These are phyloP conservation scores for Trichoderma erinaceum DNA, from an alignment of 495 filamentous ascomycete genomes.

Conservation along the genomic window DNA sequence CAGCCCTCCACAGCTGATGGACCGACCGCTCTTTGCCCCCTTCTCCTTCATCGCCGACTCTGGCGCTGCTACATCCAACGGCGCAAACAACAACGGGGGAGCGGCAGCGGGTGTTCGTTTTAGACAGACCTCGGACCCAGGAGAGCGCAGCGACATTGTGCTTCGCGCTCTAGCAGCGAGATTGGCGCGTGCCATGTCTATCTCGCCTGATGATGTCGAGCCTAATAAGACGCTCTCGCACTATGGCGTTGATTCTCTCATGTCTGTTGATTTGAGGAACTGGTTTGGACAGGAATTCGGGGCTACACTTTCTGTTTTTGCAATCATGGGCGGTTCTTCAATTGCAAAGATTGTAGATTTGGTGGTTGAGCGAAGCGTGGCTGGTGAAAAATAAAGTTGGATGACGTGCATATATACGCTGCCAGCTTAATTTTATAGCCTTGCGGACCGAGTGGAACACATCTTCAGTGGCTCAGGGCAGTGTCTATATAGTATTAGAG, in stretches of 20 bases:
- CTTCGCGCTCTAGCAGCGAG: slow-evolving; percentile 27
- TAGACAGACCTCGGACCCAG: slow-evolving; percentile 21
- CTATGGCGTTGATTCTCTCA: slow-evolving; percentile 51
- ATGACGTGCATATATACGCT: not conserved
- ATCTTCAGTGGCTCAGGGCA: too few relatives aligned
- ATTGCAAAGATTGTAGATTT: slow-evolving; percentile 22
- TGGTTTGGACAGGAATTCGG: slow-evolving; percentile 45
- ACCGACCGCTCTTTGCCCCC: slow-evolving; percentile 23
- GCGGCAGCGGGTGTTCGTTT: slow-evolving; percentile 20
- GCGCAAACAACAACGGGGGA: slow-evolving; percentile 15
- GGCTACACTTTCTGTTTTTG: slow-evolving; percentile 41
- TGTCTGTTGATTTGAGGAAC: slow-evolving; percentile 53
- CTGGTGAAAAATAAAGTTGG: not conserved
- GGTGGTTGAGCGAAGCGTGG: slow-evolving; percentile 12
- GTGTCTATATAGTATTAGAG: too few relatives aligned
- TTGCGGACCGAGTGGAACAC: too few relatives aligned
- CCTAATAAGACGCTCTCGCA: slow-evolving; percentile 29
- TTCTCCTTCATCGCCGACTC: slow-evolving; percentile 18
- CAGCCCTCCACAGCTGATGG: slow-evolving; percentile 20
- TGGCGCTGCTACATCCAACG: slow-evolving; percentile 15
- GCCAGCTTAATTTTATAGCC: too few relatives aligned
- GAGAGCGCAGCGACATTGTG: slow-evolving; percentile 29
- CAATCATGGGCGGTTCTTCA: slow-evolving; percentile 36
- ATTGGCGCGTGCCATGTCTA: slow-evolving; percentile 31
- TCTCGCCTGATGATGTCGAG: slow-evolving; percentile 34